Conservation (phyloP, 2,329 filamentous ascomycete species). For the Gliomastix tumulicola region DNA sequence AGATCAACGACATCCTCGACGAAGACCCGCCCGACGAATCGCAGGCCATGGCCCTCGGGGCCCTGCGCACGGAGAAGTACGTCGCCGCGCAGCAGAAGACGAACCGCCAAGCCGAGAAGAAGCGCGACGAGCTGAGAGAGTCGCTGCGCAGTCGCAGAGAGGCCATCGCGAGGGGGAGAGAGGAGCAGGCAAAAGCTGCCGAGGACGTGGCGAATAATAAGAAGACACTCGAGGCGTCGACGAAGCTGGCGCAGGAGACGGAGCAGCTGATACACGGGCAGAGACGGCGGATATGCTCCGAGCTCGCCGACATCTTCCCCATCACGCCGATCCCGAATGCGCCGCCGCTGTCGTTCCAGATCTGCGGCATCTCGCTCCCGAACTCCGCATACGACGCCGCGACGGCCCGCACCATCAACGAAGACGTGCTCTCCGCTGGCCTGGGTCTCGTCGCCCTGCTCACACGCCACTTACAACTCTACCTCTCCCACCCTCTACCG, state of each 20-base stretch:
- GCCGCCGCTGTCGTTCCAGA: slow-evolving; percentile 71
- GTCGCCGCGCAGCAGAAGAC: slow-evolving; percentile 59
- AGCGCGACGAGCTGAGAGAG: slow-evolving; percentile 58
- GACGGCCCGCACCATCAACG: slow-evolving; percentile 39
- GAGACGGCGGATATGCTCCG: slow-evolving; percentile 79
- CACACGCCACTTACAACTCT: slow-evolving; percentile 70
- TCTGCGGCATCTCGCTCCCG: slow-evolving; percentile 70
- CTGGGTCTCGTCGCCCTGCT: slow-evolving; percentile 75
- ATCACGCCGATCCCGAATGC: slow-evolving; percentile 57
- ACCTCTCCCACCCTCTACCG: slow-evolving; percentile 70
- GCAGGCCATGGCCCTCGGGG: slow-evolving; percentile 41
- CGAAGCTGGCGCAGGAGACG: slow-evolving; percentile 46
- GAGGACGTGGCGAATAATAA: slow-evolving; percentile 55
- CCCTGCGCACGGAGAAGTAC: slow-evolving; percentile 40
- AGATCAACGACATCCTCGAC: slow-evolving; percentile 60
- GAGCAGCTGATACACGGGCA: slow-evolving; percentile 73
- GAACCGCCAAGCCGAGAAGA: slow-evolving; percentile 53
- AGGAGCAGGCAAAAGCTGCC: slow-evolving; percentile 49
- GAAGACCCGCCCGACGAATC: slow-evolving; percentile 31
- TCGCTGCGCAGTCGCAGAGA: slow-evolving; percentile 60
- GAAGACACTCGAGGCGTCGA: slow-evolving; percentile 50
- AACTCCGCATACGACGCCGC: slow-evolving; percentile 66
- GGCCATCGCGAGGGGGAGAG: slow-evolving; percentile 59
- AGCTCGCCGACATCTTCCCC: slow-evolving; percentile 71
- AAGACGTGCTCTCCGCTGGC: slow-evolving; percentile 71